Conservation (phyloP, 2,329 filamentous ascomycete species). For the Colletotrichum orchidophilum region DNA sequence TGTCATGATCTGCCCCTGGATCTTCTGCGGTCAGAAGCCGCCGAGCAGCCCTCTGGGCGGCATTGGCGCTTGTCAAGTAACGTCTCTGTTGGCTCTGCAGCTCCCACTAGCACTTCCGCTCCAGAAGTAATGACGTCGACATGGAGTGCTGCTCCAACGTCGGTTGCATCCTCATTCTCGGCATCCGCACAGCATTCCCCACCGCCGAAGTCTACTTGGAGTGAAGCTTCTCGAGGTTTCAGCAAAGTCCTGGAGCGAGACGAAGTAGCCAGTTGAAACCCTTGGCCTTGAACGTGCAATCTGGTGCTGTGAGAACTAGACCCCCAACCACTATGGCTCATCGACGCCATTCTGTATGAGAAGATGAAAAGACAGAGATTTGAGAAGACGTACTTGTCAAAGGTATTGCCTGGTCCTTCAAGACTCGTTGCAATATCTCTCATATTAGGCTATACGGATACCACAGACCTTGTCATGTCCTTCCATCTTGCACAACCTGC, state of each 20-base stretch:
- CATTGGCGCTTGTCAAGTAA: background rate
- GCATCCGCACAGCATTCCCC: background rate
- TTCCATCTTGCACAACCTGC: no score
- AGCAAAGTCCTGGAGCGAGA: conserved; percentile 11
- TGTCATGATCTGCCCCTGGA: background rate
- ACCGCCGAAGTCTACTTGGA: conserved; percentile 7
- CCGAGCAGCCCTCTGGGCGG: background rate
- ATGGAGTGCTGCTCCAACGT: background rate
- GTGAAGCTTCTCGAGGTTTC: background rate
- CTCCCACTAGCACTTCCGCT: background rate
- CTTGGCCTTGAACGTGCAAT: no score
- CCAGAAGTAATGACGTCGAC: background rate
- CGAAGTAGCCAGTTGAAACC: background rate
- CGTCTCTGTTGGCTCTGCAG: conserved; percentile 4
- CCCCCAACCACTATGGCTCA: no score
- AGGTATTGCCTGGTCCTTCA: no score
- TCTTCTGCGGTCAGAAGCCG: background rate
- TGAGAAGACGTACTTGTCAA: no score
- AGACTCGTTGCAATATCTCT: no score
- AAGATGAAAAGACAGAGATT: no score
- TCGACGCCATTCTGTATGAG: no score
- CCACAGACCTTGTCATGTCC: no score
- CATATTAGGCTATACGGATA: no score
- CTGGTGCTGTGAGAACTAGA: no score
- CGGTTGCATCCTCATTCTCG: background rate